Conservation (phyloP, 306 rosid species). For the Fagus crenata region DNA sequence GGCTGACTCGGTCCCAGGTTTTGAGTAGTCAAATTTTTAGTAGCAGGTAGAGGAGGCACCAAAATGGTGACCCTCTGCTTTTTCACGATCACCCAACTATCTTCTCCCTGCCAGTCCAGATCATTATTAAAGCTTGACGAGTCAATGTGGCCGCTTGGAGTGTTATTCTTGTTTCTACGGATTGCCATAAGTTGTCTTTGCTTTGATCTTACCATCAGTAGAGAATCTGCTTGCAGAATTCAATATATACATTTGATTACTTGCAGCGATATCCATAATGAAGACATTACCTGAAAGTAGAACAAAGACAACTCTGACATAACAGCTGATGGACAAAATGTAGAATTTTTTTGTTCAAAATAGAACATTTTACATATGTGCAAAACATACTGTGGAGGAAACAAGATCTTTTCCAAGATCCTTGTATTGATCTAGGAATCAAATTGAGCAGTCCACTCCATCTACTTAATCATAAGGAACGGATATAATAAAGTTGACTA, state of each 20-base stretch:
- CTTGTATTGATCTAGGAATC: not conserved
- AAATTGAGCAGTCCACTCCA: not conserved
- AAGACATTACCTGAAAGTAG: not conserved
- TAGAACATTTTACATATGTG: not conserved
- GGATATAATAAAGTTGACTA: not conserved
- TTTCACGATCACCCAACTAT: slow-evolving; percentile 84
- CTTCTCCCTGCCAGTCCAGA: slow-evolving; percentile 40
- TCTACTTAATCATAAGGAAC: not conserved
- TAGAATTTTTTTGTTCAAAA: not conserved
- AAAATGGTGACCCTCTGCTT: slow-evolving; percentile 73
- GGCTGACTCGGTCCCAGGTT: slow-evolving; percentile 44
- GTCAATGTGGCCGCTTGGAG: slow-evolving; percentile 33
- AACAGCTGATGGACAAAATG: not conserved
- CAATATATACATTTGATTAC: slow-evolving; percentile 20
- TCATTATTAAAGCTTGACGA: slow-evolving; percentile 32
- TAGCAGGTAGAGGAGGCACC: slow-evolving; percentile 55
- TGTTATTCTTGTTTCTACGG: slow-evolving; percentile 32
- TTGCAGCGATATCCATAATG: not conserved
- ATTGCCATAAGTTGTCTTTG: slow-evolving; percentile 40
- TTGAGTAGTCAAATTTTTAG: slow-evolving; percentile 32
- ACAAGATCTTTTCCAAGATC: not conserved
- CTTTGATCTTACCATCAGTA: slow-evolving; percentile 66
- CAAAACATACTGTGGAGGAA: not conserved
- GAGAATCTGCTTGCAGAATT: slow-evolving; percentile 38
- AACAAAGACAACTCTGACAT: not conserved